Percentiles rank a stretch among this genome's conserved stretches.
Conservation (phyloP, 306 rosid genomes). For the Medicago arabica region DNA sequence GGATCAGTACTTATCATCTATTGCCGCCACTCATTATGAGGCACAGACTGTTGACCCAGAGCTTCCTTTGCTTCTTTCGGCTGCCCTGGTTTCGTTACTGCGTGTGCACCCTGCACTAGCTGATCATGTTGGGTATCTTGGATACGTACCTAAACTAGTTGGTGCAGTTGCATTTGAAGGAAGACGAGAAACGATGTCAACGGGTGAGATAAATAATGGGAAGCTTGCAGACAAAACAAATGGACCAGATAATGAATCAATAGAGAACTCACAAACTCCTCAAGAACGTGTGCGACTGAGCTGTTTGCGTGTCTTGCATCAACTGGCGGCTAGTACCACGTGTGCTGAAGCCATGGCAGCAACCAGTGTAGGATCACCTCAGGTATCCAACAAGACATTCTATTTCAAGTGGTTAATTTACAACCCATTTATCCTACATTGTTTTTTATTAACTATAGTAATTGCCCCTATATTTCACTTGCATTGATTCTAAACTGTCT, state of each 20-base stretch:
- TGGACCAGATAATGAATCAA: conserved; percentile 62
- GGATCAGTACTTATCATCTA: conserved; percentile 93
- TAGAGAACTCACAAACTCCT: conserved; percentile 82
- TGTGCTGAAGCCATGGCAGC: conserved; percentile 99
- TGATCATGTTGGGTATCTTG: conserved; percentile 99
- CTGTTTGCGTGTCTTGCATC: conserved; percentile 97
- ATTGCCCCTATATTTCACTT: background rate
- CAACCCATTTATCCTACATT: conserved; percentile 16
- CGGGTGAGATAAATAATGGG: conserved; percentile 69
- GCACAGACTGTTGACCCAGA: conserved; percentile 81
- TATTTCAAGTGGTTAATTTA: conserved; percentile 19
- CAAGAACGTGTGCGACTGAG: conserved; percentile 98
- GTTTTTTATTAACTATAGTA: conserved; percentile 10
- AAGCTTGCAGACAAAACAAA: conserved; percentile 52
- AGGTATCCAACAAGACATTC: conserved; percentile 57
- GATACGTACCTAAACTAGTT: conserved; percentile 97
- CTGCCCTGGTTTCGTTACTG: conserved; percentile 91
- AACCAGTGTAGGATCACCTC: conserved; percentile 96
- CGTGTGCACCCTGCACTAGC: conserved; percentile 99
- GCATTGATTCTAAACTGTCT: background rate
- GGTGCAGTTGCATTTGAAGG: conserved; percentile 97
- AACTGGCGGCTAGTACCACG: conserved; percentile 94
- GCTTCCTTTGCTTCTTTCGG: conserved; percentile 95
- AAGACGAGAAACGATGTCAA: conserved; percentile 94
- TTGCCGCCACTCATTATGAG: conserved; percentile 95